These are phyloP conservation scores for Penicillium janthinellum DNA, from an alignment of 2,329 filamentous ascomycete genomes.

Conservation along the genomic window DNA sequence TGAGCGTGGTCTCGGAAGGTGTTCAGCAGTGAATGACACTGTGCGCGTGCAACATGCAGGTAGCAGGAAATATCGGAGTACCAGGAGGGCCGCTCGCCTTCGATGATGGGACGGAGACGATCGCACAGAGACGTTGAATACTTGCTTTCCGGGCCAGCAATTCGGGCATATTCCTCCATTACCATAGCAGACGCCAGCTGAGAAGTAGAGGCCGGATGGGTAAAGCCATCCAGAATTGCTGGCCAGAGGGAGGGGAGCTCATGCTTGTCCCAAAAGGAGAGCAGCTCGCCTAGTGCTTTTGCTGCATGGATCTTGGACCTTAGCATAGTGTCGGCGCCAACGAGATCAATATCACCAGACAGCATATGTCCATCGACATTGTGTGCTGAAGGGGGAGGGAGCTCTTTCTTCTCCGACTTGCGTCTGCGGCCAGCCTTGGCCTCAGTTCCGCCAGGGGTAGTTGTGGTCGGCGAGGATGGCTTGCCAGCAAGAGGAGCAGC, in stretches of 20 bases:
- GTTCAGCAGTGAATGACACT: slow-evolving; percentile 86
- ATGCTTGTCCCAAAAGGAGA: slow-evolving; percentile 71
- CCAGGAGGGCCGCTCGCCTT: slow-evolving; percentile 75
- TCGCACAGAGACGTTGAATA: slow-evolving; percentile 49
- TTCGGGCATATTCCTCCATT: slow-evolving; percentile 82
- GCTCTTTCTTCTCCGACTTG: slow-evolving; percentile 81
- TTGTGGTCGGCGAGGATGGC: slow-evolving; percentile 47
- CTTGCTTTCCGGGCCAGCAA: slow-evolving; percentile 37
- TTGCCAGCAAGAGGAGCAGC: slow-evolving; percentile 39
- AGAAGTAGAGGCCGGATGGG: slow-evolving; percentile 77
- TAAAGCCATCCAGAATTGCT: slow-evolving; percentile 70
- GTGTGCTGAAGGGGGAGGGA: slow-evolving; percentile 70
- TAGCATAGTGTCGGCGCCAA: slow-evolving; percentile 84
- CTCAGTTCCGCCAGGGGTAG: slow-evolving; percentile 58
- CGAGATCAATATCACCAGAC: slow-evolving; percentile 91
- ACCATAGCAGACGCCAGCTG: slow-evolving; percentile 82
- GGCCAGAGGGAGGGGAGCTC: slow-evolving; percentile 55
- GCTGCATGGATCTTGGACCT: slow-evolving; percentile 87
- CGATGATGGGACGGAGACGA: slow-evolving; percentile 73
- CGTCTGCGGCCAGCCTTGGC: slow-evolving; percentile 68
- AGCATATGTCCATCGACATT: slow-evolving; percentile 99
- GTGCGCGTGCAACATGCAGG: slow-evolving; percentile 83
- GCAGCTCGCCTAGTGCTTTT: slow-evolving; percentile 79
- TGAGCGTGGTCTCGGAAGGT: slow-evolving; percentile 91
- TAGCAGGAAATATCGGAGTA: slow-evolving; percentile 91